Base-by-base conservation (phyloP, 768 basidiomycete species). In the Tricholoma bakamatsutake region DNA sequence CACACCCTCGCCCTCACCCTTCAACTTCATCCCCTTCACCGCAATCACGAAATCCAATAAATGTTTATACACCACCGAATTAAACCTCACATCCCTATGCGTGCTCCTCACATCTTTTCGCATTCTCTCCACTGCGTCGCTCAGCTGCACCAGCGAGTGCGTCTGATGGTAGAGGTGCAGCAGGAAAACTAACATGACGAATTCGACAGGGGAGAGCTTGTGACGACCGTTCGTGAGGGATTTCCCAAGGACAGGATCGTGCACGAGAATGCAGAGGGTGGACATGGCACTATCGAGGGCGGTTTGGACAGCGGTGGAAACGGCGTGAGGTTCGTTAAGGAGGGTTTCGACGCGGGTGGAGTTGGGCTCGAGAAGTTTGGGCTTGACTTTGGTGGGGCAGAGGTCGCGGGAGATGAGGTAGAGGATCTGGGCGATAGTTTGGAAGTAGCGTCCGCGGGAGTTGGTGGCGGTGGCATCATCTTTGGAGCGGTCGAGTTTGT, bases 161-260 rank as follows among this genome's bases (percentile, higher is more conserved):
- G 50, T 61, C 39, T 62, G 39, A 35, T 69, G 65, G 58, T 73
- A 67, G 39, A 72, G 53, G 53, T 69, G 66, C 17, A 83, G 72
- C 58, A 80, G 62, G 54, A 74, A 69, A 17, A 67, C 71, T 0
- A 73, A 66, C 71, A 76, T 74, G 54, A 80, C 72, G 59, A 79
- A 77, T 55, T 77, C 77, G 39, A 74, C 69, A 1, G 77, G 73
- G 8, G 76, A 69, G 4, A 78, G 68, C 17, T 61, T 63, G 49
- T 68, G 66, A 21, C 15, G 9, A 64, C 61, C 4, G 53, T 50
- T 45, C 1, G 40, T 24, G 2, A 73, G 37, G 0, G 57, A 47
- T 4, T 47, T 21, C 2, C 63, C 51, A 34, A 65, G 52, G 0
- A 52, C 43, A 0, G 56, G 53, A 42, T 65, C 37, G 2, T 50